Percentiles rank a stretch among this genome's conserved stretches.
Conservation (phyloP, 768 basidiomycete species). For the Tricholoma furcatifolium region DNA sequence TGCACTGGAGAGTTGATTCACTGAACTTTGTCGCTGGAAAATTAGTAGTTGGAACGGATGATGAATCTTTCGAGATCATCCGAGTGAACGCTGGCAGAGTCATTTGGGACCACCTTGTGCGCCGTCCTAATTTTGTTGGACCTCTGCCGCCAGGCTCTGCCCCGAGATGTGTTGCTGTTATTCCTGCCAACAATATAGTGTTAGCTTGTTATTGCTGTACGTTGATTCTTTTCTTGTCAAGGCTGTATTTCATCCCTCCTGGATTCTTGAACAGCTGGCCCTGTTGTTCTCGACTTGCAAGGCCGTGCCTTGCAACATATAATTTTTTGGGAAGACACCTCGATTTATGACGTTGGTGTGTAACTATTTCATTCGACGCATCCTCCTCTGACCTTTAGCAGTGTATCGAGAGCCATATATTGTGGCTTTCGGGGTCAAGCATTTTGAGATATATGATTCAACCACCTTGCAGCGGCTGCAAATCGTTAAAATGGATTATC, state of each 20-base stretch:
- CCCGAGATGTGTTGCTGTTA: slow-evolving; percentile 65
- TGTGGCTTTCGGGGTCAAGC: slow-evolving; percentile 72
- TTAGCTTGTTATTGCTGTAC: slow-evolving; percentile 77
- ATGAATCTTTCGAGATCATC: slow-evolving; percentile 20
- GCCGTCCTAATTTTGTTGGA: slow-evolving; percentile 52
- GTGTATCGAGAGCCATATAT: slow-evolving; percentile 79
- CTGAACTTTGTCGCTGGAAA: slow-evolving; percentile 65
- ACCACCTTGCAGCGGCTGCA: slow-evolving; percentile 68
- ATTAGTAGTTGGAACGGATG: slow-evolving; percentile 17
- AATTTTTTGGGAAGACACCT: slow-evolving; percentile 9
- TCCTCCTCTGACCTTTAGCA: slow-evolving; percentile 22
- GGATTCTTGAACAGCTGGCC: neutral
- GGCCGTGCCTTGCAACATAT: neutral
- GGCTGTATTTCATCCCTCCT: neutral
- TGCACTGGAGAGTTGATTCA: slow-evolving; percentile 73
- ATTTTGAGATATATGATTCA: slow-evolving; percentile 75
- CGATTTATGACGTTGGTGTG: slow-evolving; percentile 10
- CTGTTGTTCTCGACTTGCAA: slow-evolving; percentile 7
- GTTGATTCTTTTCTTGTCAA: slow-evolving; percentile 14
- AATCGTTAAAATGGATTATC: slow-evolving; percentile 53
- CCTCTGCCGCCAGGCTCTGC: slow-evolving; percentile 28
- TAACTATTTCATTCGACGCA: neutral
- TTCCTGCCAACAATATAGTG: slow-evolving; percentile 72
- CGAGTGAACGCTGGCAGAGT: slow-evolving; percentile 59
- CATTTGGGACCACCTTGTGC: slow-evolving; percentile 73